phyloP scores from a whole-genome alignment of 169 alveolate genomes.

The Cryptosporidium parvum region DNA sequence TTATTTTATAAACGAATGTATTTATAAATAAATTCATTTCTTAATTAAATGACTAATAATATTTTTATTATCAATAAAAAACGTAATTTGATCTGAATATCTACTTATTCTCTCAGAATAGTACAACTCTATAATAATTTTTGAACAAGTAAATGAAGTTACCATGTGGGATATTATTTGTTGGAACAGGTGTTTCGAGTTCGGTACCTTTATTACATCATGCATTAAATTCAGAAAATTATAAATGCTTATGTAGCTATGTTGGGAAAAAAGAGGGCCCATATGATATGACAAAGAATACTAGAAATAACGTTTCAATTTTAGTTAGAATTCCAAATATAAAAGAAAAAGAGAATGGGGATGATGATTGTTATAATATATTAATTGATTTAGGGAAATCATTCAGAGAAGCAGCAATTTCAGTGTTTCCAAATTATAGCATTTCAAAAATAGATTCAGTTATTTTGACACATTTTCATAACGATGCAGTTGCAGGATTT shows the following conservation, averaged over 20 bases:
- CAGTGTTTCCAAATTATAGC: conserved; percentile 40
- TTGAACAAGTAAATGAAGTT: conserved; percentile 2
- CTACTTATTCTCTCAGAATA: not conserved
- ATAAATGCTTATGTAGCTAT: conserved; percentile 37
- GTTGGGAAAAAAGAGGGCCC: not conserved
- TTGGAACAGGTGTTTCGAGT: conserved; percentile 66
- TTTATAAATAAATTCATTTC: not conserved
- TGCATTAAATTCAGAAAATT: conserved; percentile 41
- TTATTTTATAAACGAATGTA: not conserved
- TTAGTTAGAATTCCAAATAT: conserved; percentile 44
- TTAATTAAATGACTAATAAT: not conserved
- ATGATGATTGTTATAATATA: conserved; percentile 25
- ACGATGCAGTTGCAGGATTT: conserved; percentile 81
- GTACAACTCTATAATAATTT: not conserved
- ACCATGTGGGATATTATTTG: conserved; percentile 51
- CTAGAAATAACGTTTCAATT: conserved; percentile 66
- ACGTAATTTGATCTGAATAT: not conserved
- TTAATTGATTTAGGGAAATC: conserved; percentile 80
- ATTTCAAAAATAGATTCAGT: conserved; percentile 77
- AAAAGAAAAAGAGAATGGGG: not conserved
- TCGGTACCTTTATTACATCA: conserved; percentile 73
- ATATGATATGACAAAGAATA: conserved; percentile 5
- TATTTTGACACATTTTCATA: conserved; percentile 78
- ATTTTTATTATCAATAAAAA: too few relatives aligned
- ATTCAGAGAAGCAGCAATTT: conserved; percentile 78